phyloP scores from a whole-genome alignment of 768 basidiomycete species.

The Tulasnella sp. region DNA sequence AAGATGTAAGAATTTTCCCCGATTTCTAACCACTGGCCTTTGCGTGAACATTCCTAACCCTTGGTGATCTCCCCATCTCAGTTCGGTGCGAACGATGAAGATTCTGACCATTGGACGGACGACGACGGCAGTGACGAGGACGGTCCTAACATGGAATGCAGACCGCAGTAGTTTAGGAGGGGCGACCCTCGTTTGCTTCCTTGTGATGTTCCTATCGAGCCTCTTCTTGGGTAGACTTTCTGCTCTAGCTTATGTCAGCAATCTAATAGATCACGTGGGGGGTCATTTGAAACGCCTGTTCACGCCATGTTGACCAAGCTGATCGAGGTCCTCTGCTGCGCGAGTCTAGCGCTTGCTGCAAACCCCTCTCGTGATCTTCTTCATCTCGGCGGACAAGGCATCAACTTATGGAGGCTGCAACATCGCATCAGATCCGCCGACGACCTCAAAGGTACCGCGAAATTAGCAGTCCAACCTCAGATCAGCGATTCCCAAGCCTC shows the following conservation, averaged over 20 bases:
- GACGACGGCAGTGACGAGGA: constrained; percentile 36
- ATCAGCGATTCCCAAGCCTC: constrained; percentile 10
- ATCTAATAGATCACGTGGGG: constrained; percentile 2
- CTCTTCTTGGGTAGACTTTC: neutral
- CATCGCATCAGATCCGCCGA: neutral
- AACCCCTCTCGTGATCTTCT: constrained; percentile 14
- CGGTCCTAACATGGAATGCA: constrained; percentile 31
- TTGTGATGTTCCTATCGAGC: neutral
- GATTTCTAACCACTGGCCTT: constrained; percentile 66
- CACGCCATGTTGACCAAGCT: constrained; percentile 12
- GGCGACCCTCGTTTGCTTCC: neutral
- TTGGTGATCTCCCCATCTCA: constrained; percentile 48
- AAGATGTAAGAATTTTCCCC: constrained; percentile 71
- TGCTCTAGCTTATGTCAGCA: constrained; percentile 16
- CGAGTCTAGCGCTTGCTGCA: neutral
- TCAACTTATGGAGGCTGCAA: constrained; percentile 29
- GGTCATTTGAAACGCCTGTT: neutral
- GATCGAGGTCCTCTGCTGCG: constrained; percentile 1
- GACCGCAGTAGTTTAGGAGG: constrained; percentile 20
- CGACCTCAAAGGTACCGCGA: neutral
- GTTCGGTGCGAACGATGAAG: constrained; percentile 64
- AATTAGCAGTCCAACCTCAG: constrained; percentile 14
- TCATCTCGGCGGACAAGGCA: constrained; percentile 30
- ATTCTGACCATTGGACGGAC: constrained; percentile 59
- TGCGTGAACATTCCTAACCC: constrained; percentile 63